Percentiles rank a stretch among this genome's conserved stretches.
Evolutionary conservation across 139 green algal genomes (phyloP).

Genomic region (Closterium sp.): DNA sequence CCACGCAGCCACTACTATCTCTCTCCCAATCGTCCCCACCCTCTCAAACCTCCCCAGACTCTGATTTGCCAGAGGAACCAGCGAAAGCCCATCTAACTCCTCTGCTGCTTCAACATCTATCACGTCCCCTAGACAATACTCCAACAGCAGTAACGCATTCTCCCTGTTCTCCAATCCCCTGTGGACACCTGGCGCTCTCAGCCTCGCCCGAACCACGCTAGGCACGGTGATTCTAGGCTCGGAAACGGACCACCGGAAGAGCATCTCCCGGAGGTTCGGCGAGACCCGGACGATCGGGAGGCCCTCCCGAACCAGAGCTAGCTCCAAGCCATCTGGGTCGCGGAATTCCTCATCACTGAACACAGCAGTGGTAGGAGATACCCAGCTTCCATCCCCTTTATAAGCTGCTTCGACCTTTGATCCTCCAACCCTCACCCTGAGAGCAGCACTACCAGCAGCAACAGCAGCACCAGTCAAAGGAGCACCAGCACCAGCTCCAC

Average conservation of each 20-base stretch:
- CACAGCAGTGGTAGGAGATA: conserved; percentile 49
- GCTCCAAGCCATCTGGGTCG: conserved; percentile 4
- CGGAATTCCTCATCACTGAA: conserved; percentile 38
- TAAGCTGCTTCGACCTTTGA: neutral
- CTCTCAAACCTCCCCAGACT: conserved; percentile 29
- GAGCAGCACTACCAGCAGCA: neutral
- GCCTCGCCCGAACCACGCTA: conserved; percentile 4
- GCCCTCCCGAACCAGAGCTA: conserved; percentile 39
- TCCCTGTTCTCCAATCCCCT: neutral
- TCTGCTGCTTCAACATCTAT: conserved; percentile 48
- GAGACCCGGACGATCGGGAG: conserved; percentile 23
- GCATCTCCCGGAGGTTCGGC: conserved; percentile 1
- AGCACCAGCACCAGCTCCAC: neutral
- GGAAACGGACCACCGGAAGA: conserved; percentile 12
- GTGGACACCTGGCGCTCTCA: conserved; percentile 14
- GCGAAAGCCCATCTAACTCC: conserved; percentile 56
- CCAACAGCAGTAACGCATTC: conserved; percentile 20
- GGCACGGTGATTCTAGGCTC: conserved; percentile 1
- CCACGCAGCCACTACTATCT: neutral
- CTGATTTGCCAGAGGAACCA: conserved; percentile 59
- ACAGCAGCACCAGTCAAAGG: too few relatives aligned
- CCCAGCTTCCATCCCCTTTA: conserved; percentile 49
- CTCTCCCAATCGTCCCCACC: neutral
- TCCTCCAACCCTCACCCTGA: neutral
- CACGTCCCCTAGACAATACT: conserved; percentile 62